These are phyloP conservation scores for Pseudogymnoascus sp. DNA, from an alignment of 2,329 filamentous ascomycete species.

Conservation along the genomic window DNA sequence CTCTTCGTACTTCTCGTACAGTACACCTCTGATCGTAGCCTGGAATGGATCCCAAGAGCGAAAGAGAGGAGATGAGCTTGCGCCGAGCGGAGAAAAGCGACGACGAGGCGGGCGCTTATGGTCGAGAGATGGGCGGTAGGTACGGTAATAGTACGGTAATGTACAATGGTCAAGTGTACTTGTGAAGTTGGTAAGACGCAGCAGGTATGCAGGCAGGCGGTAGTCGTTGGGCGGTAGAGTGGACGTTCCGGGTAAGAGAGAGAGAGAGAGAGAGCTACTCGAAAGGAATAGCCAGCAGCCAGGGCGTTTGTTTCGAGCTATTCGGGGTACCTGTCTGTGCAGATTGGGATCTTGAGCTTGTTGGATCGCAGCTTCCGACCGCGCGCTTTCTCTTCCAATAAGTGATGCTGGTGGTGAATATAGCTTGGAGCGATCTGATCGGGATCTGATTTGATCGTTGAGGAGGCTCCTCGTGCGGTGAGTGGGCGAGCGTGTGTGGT, in stretches of 20 bases:
- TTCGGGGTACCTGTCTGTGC: background rate
- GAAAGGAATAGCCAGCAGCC: background rate
- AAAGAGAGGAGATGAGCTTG: background rate
- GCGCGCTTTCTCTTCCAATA: conserved; percentile 19
- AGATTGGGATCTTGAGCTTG: background rate
- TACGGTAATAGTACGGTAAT: background rate
- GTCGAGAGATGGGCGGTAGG: background rate
- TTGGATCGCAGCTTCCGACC: background rate
- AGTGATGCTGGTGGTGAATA: conserved; percentile 11
- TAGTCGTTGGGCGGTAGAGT: background rate
- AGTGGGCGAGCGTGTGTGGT: background rate
- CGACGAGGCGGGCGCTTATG: background rate
- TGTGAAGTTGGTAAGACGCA: background rate
- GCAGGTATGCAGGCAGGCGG: background rate
- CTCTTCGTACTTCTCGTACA: conserved; percentile 30
- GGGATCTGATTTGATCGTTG: background rate
- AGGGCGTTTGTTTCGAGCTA: background rate
- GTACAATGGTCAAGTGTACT: background rate
- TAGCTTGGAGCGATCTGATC: background rate
- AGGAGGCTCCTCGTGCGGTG: background rate
- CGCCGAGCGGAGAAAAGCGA: background rate
- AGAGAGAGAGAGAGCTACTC: too few relatives aligned
- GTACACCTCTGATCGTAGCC: background rate
- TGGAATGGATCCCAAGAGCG: background rate
- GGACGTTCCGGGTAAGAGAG: too few relatives aligned